Percentiles rank a stretch among this genome's conserved stretches.
Conservation (phyloP, 371 early-diverging fungal species). For the Lichtheimia ornata region DNA sequence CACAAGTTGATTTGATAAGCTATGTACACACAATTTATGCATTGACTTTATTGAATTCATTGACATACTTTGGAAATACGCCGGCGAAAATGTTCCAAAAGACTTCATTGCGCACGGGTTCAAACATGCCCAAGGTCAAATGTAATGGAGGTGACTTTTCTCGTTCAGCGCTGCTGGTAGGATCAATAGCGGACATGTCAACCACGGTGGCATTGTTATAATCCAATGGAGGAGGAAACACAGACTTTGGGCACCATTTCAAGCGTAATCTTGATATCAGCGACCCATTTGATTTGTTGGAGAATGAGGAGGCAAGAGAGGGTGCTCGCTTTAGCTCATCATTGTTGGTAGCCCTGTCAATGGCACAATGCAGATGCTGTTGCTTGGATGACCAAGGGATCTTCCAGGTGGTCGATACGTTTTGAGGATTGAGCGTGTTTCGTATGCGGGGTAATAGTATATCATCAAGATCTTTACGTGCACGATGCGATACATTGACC, state of each 20-base stretch:
- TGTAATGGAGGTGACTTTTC: background rate
- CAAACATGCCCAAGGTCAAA: slow-evolving; percentile 25
- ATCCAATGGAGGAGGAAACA: background rate
- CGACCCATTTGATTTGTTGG: background rate
- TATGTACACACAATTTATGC: no score
- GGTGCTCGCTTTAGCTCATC: background rate
- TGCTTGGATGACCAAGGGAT: background rate
- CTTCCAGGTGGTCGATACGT: background rate
- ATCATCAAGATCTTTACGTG: slow-evolving; percentile 24
- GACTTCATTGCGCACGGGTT: slow-evolving; percentile 34
- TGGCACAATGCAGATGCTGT: no score
- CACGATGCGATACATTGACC: slow-evolving; percentile 41
- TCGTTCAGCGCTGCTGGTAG: background rate
- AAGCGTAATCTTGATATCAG: background rate
- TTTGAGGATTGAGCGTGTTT: no score
- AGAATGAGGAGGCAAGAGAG: background rate
- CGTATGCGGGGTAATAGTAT: no score
- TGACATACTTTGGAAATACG: slow-evolving; percentile 34
- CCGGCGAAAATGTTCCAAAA: slow-evolving; percentile 50
- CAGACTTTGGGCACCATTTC: background rate
- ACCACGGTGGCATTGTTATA: no score
- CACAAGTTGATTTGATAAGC: no score
- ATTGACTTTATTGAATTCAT: background rate
- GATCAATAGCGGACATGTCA: no score
- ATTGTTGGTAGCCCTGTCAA: background rate